A percentile compares a stretch with the other conserved stretches of the same genome.
Evolutionary conservation across 2,329 filamentous ascomycete species (phyloP).

Genomic region (Plenodomus lindquistii): DNA sequence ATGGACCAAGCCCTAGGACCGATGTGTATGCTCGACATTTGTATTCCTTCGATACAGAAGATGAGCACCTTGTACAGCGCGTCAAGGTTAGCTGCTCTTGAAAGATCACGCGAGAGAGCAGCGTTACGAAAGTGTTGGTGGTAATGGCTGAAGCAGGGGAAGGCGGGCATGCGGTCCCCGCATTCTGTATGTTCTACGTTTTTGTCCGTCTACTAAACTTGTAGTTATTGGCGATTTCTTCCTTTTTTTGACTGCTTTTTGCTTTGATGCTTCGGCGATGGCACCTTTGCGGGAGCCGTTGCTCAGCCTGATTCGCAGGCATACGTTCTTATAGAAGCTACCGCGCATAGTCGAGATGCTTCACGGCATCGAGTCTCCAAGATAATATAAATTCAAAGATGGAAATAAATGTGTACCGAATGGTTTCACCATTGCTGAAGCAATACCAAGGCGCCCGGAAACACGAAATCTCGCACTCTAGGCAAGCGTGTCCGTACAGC

Average conservation of each 20-base stretch:
- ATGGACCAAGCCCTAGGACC: background rate
- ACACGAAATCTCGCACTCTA: too few relatives aligned
- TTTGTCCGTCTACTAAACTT: background rate
- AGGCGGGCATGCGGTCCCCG: background rate
- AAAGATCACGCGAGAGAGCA: background rate
- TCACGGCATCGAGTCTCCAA: background rate
- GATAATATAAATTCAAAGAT: too few relatives aligned
- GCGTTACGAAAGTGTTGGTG: background rate
- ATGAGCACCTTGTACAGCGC: background rate
- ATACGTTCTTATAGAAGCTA: background rate
- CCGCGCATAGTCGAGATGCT: background rate
- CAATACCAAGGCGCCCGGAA: too few relatives aligned
- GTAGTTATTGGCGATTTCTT: background rate
- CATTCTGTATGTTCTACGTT: background rate
- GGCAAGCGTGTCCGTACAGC: too few relatives aligned
- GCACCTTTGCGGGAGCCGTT: background rate
- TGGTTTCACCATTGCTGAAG: too few relatives aligned
- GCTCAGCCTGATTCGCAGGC: background rate
- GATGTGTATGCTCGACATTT: background rate
- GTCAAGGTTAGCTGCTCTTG: background rate
- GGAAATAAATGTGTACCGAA: too few relatives aligned
- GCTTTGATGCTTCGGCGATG: background rate
- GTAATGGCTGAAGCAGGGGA: background rate
- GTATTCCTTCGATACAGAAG: background rate
- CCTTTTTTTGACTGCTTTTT: background rate